Evolutionary conservation across 257 asterid species (phyloP).

Genomic region (Solanum chilense): DNA sequence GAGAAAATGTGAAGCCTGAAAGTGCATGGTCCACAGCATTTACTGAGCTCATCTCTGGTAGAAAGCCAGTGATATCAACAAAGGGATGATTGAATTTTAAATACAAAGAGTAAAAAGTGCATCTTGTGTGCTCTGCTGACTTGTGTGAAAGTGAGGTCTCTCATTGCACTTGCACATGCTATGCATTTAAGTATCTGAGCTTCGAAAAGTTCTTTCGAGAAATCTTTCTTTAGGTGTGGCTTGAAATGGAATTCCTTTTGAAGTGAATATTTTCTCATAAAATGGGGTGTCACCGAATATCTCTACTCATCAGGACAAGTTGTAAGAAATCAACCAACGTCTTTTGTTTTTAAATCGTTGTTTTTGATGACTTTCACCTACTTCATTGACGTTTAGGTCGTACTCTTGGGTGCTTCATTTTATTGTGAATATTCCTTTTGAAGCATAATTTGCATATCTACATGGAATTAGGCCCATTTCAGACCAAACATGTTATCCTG

Average conservation of each 20-base stretch:
- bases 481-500: neutral
- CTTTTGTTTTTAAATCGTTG: neutral
- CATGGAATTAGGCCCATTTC: neutral
- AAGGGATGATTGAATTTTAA: conserved; percentile 10
- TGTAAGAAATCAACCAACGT: neutral
- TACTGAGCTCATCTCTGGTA: neutral
- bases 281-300: neutral
- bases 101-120: neutral
- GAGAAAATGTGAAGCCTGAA: neutral
- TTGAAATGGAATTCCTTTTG: neutral
- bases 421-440: neutral
- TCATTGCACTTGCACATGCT: conserved; percentile 34
- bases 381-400: neutral
- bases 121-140: neutral
- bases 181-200: conserved; percentile 11
- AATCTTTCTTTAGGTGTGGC: neutral
- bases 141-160: neutral
- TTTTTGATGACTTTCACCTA: neutral
- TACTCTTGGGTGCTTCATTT: neutral
- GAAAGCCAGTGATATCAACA: conserved; percentile 1
- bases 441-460: neutral
- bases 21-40: conserved; percentile 30
- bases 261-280: neutral
- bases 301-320: neutral
- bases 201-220: neutral